Percentiles rank a stretch among this genome's conserved stretches.
Evolutionary conservation across 495 filamentous ascomycete genomes (phyloP).

Genomic region (Podospora pseudoanserina): DNA sequence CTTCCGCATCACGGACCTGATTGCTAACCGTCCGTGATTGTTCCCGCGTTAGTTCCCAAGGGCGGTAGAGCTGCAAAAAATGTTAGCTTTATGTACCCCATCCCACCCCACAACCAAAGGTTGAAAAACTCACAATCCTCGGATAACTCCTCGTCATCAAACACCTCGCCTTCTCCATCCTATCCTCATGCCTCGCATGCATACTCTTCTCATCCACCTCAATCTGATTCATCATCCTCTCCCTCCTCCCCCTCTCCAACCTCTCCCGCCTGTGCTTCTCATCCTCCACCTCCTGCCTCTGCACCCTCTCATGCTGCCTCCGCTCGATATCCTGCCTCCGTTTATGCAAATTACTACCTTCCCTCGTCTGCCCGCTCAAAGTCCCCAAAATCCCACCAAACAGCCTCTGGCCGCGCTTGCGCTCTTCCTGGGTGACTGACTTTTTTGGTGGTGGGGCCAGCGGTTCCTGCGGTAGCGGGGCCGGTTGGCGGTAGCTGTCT

Average conservation of each 20-base stretch:
- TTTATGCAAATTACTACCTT: slow-evolving; percentile 61
- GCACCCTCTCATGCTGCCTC: slow-evolving; percentile 78
- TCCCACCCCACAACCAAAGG: too few relatives aligned
- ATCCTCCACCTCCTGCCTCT: slow-evolving; percentile 62
- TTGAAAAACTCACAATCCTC: slow-evolving; percentile 59
- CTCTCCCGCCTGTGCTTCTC: slow-evolving; percentile 62
- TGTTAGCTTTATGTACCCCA: slow-evolving; percentile 18
- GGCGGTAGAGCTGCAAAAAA: slow-evolving; percentile 72
- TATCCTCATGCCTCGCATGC: slow-evolving; percentile 67
- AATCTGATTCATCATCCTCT: slow-evolving; percentile 66
- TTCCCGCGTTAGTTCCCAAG: slow-evolving; percentile 67
- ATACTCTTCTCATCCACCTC: slow-evolving; percentile 79
- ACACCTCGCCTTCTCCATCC: slow-evolving; percentile 70
- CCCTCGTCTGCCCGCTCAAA: slow-evolving; percentile 64
- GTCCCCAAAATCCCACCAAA: slow-evolving; percentile 88
- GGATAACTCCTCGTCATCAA: slow-evolving; percentile 72
- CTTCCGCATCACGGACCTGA: slow-evolving; percentile 46
- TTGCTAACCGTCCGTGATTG: slow-evolving; percentile 47
- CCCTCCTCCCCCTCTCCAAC: slow-evolving; percentile 55
- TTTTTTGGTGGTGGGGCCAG: slow-evolving; percentile 27
- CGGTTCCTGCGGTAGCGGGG: neutral
- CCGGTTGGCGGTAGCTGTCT: neutral
- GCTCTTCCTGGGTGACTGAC: slow-evolving; percentile 65
- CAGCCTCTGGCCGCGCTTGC: slow-evolving; percentile 79
- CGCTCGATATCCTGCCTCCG: slow-evolving; percentile 85